phyloP scores from a whole-genome alignment of 371 early-diverging fungal species.

The Apophysomyces trapeziformis region DNA sequence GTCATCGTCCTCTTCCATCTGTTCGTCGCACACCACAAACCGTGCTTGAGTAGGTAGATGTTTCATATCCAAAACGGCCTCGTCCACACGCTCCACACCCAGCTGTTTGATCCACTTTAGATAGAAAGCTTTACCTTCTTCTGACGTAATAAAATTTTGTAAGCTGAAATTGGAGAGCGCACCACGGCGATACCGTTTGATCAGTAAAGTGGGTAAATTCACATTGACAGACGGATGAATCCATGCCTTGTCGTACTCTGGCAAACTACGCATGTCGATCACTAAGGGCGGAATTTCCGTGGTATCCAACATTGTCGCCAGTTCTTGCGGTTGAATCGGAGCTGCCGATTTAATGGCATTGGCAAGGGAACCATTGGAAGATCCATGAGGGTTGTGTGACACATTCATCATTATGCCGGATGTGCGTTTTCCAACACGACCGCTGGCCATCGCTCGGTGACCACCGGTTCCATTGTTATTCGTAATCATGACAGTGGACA shows the following conservation, averaged over 20 bases:
- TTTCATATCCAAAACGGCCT: slow-evolving; percentile 14
- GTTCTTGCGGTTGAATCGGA: background rate
- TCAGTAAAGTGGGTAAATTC: slow-evolving; percentile 58
- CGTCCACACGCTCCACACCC: background rate
- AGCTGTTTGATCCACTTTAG: slow-evolving; percentile 22
- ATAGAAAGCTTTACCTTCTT: slow-evolving; percentile 51
- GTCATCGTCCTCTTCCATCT: slow-evolving; percentile 43
- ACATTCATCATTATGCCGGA: slow-evolving; percentile 4
- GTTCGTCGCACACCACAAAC: slow-evolving; percentile 58
- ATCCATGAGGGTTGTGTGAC: slow-evolving; percentile 1
- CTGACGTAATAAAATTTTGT: slow-evolving; percentile 66
- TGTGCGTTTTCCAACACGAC: background rate
- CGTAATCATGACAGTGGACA: background rate
- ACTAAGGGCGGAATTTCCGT: slow-evolving; percentile 27
- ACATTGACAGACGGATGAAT: slow-evolving; percentile 57
- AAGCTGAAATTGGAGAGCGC: slow-evolving; percentile 61
- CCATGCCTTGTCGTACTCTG: slow-evolving; percentile 36
- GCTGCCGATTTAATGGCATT: slow-evolving; percentile 3
- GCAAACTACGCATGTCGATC: slow-evolving; percentile 49
- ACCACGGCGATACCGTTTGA: slow-evolving; percentile 65
- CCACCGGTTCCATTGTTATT: background rate
- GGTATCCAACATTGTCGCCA: background rate
- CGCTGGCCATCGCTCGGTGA: background rate
- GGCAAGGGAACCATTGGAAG: background rate
- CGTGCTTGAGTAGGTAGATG: slow-evolving; percentile 18